Evolutionary conservation across 2,329 filamentous ascomycete genomes (phyloP).

Genomic region (Colletotrichum cereale): DNA sequence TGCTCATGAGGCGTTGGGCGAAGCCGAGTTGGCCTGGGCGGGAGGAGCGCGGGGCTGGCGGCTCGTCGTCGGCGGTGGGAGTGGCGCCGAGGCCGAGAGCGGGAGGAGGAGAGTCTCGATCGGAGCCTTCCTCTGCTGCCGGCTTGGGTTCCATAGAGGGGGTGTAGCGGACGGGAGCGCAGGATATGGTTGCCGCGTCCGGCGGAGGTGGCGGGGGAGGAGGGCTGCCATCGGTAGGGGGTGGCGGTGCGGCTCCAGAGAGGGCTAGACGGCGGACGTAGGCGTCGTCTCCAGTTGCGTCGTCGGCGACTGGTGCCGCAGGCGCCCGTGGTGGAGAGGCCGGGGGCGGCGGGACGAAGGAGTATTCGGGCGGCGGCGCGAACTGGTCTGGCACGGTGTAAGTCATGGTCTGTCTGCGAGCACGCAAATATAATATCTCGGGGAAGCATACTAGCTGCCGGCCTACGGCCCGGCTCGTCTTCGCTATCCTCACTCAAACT

Average conservation of each 20-base stretch:
- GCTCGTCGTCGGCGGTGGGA: slow-evolving; percentile 52
- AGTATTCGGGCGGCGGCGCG: slow-evolving; percentile 69
- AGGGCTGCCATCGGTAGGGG: slow-evolving; percentile 45
- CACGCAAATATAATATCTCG: slow-evolving; percentile 34
- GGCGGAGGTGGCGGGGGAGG: slow-evolving; percentile 53
- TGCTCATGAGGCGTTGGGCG: slow-evolving; percentile 88
- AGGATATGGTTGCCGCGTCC: slow-evolving; percentile 75
- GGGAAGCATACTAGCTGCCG: slow-evolving; percentile 42
- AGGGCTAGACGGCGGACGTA: slow-evolving; percentile 74
- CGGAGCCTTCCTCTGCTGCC: slow-evolving; percentile 53
- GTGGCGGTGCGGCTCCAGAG: slow-evolving; percentile 54
- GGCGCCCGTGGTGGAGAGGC: slow-evolving; percentile 59
- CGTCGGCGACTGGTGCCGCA: slow-evolving; percentile 62
- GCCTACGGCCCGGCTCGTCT: slow-evolving; percentile 53
- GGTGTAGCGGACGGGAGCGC: slow-evolving; percentile 81
- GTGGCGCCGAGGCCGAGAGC: slow-evolving; percentile 63
- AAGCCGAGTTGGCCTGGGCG: slow-evolving; percentile 87
- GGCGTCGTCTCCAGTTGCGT: slow-evolving; percentile 76
- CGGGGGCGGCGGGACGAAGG: slow-evolving; percentile 68
- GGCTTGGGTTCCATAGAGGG: slow-evolving; percentile 54
- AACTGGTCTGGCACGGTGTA: slow-evolving; percentile 63
- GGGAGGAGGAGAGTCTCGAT: slow-evolving; percentile 58
- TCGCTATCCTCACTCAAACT: slow-evolving; percentile 57
- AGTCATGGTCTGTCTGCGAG: slow-evolving; percentile 30
- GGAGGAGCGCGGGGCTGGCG: slow-evolving; percentile 64